Base-by-base conservation (phyloP, 768 basidiomycete genomes). In the Rhizopogon sp. region DNA sequence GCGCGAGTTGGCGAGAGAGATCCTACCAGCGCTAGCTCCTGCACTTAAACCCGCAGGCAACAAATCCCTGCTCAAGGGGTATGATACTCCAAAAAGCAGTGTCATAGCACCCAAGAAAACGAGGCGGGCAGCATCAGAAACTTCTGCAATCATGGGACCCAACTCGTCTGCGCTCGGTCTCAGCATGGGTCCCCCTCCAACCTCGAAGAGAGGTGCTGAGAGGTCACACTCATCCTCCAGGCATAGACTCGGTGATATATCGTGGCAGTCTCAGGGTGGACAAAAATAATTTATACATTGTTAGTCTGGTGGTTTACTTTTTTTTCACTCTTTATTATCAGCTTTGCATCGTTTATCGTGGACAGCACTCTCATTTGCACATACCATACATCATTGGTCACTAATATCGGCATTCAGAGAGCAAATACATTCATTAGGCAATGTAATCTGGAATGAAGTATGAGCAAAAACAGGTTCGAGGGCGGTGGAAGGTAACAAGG, bases 1-100 rank as follows among this genome's bases (percentile, higher is more conserved):
- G 16, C 79, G 90, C 55, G 91, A 98, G 68, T 71, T 97, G 43
- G 93, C 93, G 17, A 79, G 87, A 61, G 91, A 93, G 70, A 91
- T 93, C 56, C 75, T 91, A 22, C 91, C 91, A 0, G 79, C 84
- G 0, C 77, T 93, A 42, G 80, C 81, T 39, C 89, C 90, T 2
- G 90, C 79, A 6, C 69, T 91, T 62, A 83, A 77, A 65, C 87
- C 87, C 10, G 73, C 70, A 0, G 62, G 62, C 3, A 60, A 67
- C 20, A 74, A 69, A 49, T 56, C 56, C n/a, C 59, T 58, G 39
- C 37, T 60, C 42, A 74, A 65, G 43, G 71, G 72, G 13, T 43
- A 62, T 41, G 74, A 76, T 28, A 70, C 71, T 25, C 71, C 76
- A 31, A 75, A 73, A 64, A 65, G 60, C 39, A 70, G 58, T 45